These are phyloP conservation scores for Parsonsia alboflavescens DNA, from an alignment of 257 asterid genomes.

Conservation along the genomic window DNA sequence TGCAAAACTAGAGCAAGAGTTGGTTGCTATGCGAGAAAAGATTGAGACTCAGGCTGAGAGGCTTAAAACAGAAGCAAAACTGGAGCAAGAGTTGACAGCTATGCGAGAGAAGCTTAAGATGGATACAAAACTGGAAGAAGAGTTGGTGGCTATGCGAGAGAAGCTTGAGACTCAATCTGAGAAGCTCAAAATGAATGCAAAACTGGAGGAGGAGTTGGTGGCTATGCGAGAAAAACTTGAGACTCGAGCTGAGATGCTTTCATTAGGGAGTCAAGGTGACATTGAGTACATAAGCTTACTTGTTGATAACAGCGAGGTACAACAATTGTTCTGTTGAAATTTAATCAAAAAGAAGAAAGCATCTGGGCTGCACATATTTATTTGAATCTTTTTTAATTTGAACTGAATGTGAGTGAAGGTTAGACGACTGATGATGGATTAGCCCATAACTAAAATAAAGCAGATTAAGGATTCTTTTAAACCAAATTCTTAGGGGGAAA, in stretches of 20 bases:
- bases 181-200: slow-evolving; percentile 1
- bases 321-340: not conserved
- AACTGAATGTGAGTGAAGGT: not conserved
- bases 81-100: not conserved
- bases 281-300: not conserved
- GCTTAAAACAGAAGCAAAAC: not conserved
- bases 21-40: slow-evolving; percentile 11
- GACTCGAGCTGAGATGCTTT: not conserved
- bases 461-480: not conserved
- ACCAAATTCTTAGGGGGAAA: not conserved
- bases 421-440: not conserved
- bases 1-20: slow-evolving; percentile 11
- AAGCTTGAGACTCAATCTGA: slow-evolving; percentile 2
- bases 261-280: slow-evolving; percentile 3
- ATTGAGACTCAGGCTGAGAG: slow-evolving; percentile 12
- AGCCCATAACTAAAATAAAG: not conserved
- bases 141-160: slow-evolving; percentile 2
- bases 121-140: not conserved
- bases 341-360: not conserved
- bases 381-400: not conserved
- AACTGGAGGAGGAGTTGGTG: slow-evolving; percentile 7
- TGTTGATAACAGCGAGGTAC: slow-evolving; percentile 14
- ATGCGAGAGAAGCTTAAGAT: slow-evolving; percentile 3
- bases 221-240: slow-evolving; percentile 7
- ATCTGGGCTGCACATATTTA: not conserved